Evolutionary conservation across 805 yeast species (phyloP), one percentile per base, ranked within the genome.

Genomic region (Metschnikowia arizonensis): DNA sequence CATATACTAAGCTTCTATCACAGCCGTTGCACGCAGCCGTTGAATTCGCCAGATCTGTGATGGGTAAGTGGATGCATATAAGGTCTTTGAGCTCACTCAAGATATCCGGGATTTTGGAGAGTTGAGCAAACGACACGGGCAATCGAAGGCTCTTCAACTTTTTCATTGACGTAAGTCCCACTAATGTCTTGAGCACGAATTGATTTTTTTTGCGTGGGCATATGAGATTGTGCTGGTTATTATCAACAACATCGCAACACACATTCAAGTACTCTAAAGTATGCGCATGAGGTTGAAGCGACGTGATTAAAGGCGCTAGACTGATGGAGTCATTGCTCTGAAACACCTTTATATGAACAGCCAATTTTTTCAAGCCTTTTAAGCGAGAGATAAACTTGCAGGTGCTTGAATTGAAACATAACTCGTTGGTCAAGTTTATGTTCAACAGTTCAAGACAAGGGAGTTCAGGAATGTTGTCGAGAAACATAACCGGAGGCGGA

Each of bases 401-500:
- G 7, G 50, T 45, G 30, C 46, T 26, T 7, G 40, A 15, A 18
- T 53, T 50, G 35, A 26, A 48, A 40, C 55, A 47, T 29, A 51
- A 28, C 25, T 51, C 52, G 40, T 51, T 51, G 19, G 42, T 15
- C n/a, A 53, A 25, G 30, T 44, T 44, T 39, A 51, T 25, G 25
- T 42, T 40, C 23, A 53, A 45, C 55, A 45, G 50, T 17, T 23
- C 21, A 32, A 52, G 42, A 5, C 26, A 11, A 5, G 18, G 18
- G n/a, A 50, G 33, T 3, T 39, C 34, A 3, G 41, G 46, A n/a
- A 51, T 35, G 11, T 34, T 25, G 14, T 48, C 52, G 23, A 52
- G 42, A 26, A 54, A 54, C 21, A 50, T 34, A 11, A 26, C n/a
- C 1, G 46, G 26, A 6, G 55, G 54, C 10, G 50, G 55, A 3